These are phyloP conservation scores for Leptomonas seymouri DNA, from an alignment of 208 protist species.

Conservation along the genomic window DNA sequence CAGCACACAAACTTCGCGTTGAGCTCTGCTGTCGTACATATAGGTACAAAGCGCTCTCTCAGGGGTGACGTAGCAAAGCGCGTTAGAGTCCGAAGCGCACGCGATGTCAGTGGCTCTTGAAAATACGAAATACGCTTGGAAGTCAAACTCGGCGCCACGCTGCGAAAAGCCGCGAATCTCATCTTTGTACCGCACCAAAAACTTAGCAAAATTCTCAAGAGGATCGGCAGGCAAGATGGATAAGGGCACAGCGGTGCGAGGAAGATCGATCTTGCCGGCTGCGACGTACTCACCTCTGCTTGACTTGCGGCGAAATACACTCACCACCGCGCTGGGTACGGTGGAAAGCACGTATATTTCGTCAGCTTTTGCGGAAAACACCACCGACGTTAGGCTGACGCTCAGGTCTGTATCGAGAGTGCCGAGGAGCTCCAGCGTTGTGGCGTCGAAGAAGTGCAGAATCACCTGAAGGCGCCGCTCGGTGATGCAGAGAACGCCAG, in stretches of 20 bases:
- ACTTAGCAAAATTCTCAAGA: neutral
- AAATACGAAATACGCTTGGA: conserved; percentile 9
- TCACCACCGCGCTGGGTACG: conserved; percentile 39
- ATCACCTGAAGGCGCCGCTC: conserved; percentile 56
- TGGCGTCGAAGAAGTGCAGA: conserved; percentile 62
- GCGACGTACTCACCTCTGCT: conserved; percentile 20
- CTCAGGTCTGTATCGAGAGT: conserved; percentile 48
- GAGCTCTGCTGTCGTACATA: conserved; percentile 8
- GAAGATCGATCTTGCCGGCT: conserved; percentile 11
- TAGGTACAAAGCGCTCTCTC: conserved; percentile 13
- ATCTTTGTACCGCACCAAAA: conserved; percentile 3
- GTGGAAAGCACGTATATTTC: conserved; percentile 57
- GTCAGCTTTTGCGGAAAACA: conserved; percentile 56
- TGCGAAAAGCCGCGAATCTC: conserved; percentile 21
- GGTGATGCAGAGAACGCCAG: conserved; percentile 54
- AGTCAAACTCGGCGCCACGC: neutral
- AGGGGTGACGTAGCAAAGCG: conserved; percentile 13
- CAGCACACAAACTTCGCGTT: conserved; percentile 7
- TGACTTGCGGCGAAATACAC: conserved; percentile 30
- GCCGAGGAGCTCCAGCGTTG: conserved; percentile 39
- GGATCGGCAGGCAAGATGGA: neutral
- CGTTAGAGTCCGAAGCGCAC: neutral
- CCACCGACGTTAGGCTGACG: conserved; percentile 48
- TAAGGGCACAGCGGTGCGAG: conserved; percentile 3
- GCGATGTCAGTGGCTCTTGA: neutral